phyloP scores from a whole-genome alignment of 306 rosid species.

The Vigna unguiculata region DNA sequence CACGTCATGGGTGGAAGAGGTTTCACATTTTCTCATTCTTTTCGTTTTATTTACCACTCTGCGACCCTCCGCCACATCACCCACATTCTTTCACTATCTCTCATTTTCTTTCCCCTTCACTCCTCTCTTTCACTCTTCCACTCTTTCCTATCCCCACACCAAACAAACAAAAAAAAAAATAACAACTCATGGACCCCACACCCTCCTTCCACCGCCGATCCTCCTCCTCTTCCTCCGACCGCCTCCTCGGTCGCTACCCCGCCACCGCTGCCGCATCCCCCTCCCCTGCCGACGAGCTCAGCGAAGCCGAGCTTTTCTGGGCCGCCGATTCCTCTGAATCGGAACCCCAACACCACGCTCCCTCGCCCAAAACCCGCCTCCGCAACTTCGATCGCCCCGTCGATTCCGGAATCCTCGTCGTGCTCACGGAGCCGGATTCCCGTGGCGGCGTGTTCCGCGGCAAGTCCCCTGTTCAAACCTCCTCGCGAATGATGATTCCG shows the following conservation, averaged over 20 bases:
- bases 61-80: conserved; percentile 64
- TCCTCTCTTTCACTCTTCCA: not conserved
- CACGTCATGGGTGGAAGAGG: not conserved
- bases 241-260: conserved; percentile 56
- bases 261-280: conserved; percentile 19
- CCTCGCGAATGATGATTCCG: conserved; percentile 60
- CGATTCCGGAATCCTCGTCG: conserved; percentile 73
- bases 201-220: conserved; percentile 60
- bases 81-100: not conserved
- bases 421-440: conserved; percentile 48
- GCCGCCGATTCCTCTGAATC: conserved; percentile 54
- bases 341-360: conserved; percentile 22
- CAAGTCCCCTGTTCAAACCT: conserved; percentile 41
- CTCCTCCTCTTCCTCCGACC: conserved; percentile 62
- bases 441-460: conserved; percentile 49
- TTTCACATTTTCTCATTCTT: not conserved
- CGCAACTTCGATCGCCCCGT: conserved; percentile 34
- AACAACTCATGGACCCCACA: conserved; percentile 60
- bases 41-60: not conserved
- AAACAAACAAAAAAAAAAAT: not conserved
- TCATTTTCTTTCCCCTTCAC: not conserved
- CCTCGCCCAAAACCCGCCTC: conserved; percentile 8
- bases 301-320: conserved; percentile 86
- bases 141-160: not conserved
- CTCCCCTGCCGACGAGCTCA: conserved; percentile 60